Evolutionary conservation across 2,329 filamentous ascomycete genomes (phyloP).

Genomic region (Arthrobotrys musiformis): DNA sequence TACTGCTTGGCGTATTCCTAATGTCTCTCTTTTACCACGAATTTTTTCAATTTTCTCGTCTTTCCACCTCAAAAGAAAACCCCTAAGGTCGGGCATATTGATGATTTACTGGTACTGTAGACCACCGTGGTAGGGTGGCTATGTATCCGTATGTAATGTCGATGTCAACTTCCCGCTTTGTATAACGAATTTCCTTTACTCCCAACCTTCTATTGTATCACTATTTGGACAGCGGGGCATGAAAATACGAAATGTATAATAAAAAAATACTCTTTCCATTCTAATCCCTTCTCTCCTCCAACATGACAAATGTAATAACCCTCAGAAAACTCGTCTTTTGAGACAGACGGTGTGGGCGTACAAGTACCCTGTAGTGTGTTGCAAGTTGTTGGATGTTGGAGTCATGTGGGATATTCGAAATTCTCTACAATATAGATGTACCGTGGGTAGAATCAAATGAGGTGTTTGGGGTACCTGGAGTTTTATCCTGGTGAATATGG

Average conservation of each 20-base stretch:
- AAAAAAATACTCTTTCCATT: neutral
- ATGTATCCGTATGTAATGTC: neutral
- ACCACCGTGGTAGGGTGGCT: neutral
- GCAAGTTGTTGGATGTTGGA: constrained; percentile 42
- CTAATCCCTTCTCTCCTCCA: neutral
- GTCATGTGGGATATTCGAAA: constrained; percentile 4
- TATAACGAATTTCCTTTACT: constrained; percentile 28
- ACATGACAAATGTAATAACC: neutral
- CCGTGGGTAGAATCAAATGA: neutral
- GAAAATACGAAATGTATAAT: constrained; percentile 9
- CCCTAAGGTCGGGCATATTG: neutral
- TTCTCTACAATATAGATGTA: neutral
- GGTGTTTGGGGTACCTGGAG: neutral
- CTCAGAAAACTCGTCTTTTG: neutral
- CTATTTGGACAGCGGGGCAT: constrained; percentile 3
- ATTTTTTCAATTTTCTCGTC: neutral
- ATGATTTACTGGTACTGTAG: neutral
- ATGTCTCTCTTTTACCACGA: constrained; percentile 42
- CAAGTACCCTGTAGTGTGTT: constrained; percentile 33
- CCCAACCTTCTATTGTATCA: constrained; percentile 1
- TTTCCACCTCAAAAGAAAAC: neutral
- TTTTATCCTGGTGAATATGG: neutral
- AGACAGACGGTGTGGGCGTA: constrained; percentile 16
- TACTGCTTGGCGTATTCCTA: constrained; percentile 7
- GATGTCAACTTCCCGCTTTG: neutral